Evolutionary conservation across 2,329 filamentous ascomycete species (phyloP).

Genomic region (Tolypocladium cylindrosporum): DNA sequence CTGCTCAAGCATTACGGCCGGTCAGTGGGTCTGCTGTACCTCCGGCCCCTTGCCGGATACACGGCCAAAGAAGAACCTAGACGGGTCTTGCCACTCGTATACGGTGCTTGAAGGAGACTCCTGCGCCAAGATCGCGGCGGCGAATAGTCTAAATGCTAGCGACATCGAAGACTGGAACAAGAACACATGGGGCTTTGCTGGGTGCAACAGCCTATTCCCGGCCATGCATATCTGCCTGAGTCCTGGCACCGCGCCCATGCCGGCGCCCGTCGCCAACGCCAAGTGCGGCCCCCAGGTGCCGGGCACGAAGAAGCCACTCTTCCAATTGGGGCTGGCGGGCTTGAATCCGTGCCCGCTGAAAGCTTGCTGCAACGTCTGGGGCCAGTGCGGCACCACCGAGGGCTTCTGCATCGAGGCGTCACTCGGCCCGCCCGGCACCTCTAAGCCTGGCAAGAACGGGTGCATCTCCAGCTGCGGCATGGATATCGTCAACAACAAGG

Average conservation of each 20-base stretch:
- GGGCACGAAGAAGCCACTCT: constrained; percentile 9
- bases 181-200: constrained; percentile 14
- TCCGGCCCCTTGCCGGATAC: constrained; percentile 21
- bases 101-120: constrained; percentile 18
- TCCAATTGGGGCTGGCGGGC: neutral
- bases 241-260: constrained; percentile 11
- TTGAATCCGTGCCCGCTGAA: constrained; percentile 20
- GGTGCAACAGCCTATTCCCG: constrained; percentile 6
- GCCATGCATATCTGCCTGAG: constrained; percentile 12
- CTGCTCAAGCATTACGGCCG: constrained; percentile 10
- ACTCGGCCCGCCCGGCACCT: constrained; percentile 24
- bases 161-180: constrained; percentile 15
- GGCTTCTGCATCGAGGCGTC: constrained; percentile 24
- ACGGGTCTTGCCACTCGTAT: constrained; percentile 13
- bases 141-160: constrained; percentile 7
- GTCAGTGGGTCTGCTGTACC: constrained; percentile 25
- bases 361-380: constrained; percentile 25
- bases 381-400: constrained; percentile 27
- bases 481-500: constrained; percentile 10
- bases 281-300: constrained; percentile 12
- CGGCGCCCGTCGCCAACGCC: constrained; percentile 8
- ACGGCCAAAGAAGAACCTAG: constrained; percentile 18
- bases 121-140: constrained; percentile 19
- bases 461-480: constrained; percentile 19
- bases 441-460: constrained; percentile 13